Evolutionary conservation across 208 protist species (phyloP).

Genomic region (Leishmania arabica): DNA sequence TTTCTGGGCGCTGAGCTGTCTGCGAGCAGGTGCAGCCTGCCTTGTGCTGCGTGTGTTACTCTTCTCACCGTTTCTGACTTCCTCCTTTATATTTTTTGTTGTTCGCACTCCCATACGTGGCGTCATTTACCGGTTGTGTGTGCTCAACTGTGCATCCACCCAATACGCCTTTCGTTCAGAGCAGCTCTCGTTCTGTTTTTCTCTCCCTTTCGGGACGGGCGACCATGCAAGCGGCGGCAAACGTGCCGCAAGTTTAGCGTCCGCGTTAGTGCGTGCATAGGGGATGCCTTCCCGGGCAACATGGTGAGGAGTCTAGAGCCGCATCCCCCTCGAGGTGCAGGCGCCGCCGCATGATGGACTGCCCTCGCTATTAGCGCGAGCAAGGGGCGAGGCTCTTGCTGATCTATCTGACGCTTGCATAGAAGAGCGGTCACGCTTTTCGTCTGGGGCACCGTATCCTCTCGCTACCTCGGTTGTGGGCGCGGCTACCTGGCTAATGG

Average conservation of each 20-base stretch:
- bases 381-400: too few relatives aligned
- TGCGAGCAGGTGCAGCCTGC: not conserved
- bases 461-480: too few relatives aligned
- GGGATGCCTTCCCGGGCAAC: not conserved
- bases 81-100: not conserved
- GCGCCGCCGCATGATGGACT: not conserved
- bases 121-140: not conserved
- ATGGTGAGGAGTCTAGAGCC: not conserved
- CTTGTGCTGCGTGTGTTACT: not conserved
- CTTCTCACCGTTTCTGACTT: not conserved
- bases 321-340: not conserved
- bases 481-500: too few relatives aligned
- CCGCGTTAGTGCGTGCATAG: not conserved
- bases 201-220: not conserved
- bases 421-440: too few relatives aligned
- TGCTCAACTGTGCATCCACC: not conserved
- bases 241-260: not conserved
- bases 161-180: not conserved
- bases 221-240: not conserved
- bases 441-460: too few relatives aligned
- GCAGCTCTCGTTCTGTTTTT: not conserved
- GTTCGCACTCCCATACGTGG: not conserved
- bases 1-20: not conserved
- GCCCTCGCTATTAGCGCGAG: too few relatives aligned
- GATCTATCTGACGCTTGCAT: too few relatives aligned